Conservation (phyloP, 2,329 filamentous ascomycete genomes). For the Exophiala oligosperma region DNA sequence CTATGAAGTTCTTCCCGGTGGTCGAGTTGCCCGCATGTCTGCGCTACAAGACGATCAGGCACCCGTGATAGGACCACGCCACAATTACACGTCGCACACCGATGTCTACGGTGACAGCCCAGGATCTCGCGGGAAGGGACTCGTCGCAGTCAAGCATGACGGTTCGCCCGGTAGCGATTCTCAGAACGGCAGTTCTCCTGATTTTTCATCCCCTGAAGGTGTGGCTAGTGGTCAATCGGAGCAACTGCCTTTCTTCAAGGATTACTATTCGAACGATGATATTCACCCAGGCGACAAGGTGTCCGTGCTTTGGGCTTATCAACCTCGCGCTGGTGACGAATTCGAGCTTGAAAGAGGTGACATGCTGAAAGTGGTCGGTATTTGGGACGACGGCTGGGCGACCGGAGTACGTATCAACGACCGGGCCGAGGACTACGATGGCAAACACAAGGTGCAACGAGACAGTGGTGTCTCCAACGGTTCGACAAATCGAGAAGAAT, state of each 20-base stretch:
- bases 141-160: conserved; percentile 61
- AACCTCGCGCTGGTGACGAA: conserved; percentile 88
- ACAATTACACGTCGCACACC: conserved; percentile 56
- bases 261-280: conserved; percentile 97
- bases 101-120: conserved; percentile 72
- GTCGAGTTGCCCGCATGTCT: conserved; percentile 92
- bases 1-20: conserved; percentile 78
- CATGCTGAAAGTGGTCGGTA: conserved; percentile 96
- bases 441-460: conserved; percentile 71
- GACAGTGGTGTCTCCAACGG: conserved; percentile 92
- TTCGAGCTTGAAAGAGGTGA: conserved; percentile 92
- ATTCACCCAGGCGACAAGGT: conserved; percentile 91
- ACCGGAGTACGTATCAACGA: conserved; percentile 84
- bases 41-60: conserved; percentile 68
- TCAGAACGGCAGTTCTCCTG: conserved; percentile 72
- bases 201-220: conserved; percentile 81
- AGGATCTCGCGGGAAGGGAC: conserved; percentile 60
- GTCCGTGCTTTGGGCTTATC: conserved; percentile 92
- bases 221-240: conserved; percentile 89
- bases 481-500: conserved; percentile 60
- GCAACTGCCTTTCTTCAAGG: conserved; percentile 93
- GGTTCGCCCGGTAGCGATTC: conserved; percentile 90
- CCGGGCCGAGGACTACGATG: conserved; percentile 85
- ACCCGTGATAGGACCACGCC: conserved; percentile 42
- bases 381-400: conserved; percentile 99